Evolutionary conservation across 108 stramenopile species (phyloP), one percentile per base, ranked within the genome.

Genomic region (Conticribra weissflogii): DNA sequence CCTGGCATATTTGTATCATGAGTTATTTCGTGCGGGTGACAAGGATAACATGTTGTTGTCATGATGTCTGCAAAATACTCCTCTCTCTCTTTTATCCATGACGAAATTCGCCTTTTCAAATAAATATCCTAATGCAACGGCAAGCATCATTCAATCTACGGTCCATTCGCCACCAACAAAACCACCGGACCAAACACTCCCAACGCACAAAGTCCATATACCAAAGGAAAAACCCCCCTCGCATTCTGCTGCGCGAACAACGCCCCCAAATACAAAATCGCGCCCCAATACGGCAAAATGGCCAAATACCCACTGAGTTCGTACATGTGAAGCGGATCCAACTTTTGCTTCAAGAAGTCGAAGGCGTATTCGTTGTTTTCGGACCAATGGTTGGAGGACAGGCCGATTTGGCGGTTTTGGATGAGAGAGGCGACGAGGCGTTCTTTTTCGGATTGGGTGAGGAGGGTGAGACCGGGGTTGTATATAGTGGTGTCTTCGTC

Each of bases 401-500:
- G 50, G 1, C 83, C 83, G 14, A 44, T 78, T 62, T 84, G 84
- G 2, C 88, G 77, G 31, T 83, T 78, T 8, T 83, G 50, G 29
- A 90, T 68, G 9, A 90, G 63, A 16, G 85, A 86, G 30, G 77
- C 73, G 12, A 89, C 81, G 55, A 93, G 57, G 0, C 86, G 82
- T 63, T 87, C 85, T 71, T 93, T 93, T 69, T 93, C 92, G 4
- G 75, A 70, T 66, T 80, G 84, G 15, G 89, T 90, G 9, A 93
- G 59, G 15, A 93, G 76, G 0, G 87, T 81, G 30, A 93, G 53
- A 2, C 89, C 92, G 3, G 92, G 92, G 78, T 93, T 93, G 86
- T 93, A 93, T 51, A 93, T 89, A 55, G 86, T 79, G 2, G 89
- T 90, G 66, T 93, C 92, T 68, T 93, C 92, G 57, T 93, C 92